phyloP scores from a whole-genome alignment of 495 filamentous ascomycete species.

The Aspergillus incahuasiensis region DNA sequence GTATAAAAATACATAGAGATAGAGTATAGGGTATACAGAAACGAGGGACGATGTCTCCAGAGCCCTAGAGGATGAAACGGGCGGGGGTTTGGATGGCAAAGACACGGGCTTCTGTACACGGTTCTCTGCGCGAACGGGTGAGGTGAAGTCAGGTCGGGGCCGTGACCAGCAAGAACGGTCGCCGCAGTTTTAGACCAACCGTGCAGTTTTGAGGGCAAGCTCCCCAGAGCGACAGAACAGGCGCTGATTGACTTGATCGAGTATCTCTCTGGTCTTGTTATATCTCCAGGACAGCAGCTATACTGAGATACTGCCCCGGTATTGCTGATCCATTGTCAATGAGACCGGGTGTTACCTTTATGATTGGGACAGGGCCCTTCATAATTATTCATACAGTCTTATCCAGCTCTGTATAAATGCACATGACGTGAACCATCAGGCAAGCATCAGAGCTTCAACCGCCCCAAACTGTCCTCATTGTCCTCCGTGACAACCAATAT shows the following conservation, averaged over 20 bases:
- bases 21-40: constrained; percentile 16
- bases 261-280: neutral
- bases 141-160: constrained; percentile 31
- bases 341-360: constrained; percentile 7
- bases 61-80: constrained; percentile 34
- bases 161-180: constrained; percentile 26
- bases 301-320: neutral
- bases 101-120: constrained; percentile 34
- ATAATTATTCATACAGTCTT: constrained; percentile 4
- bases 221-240: neutral
- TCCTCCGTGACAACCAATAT: constrained; percentile 4
- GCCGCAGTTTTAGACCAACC: constrained; percentile 34
- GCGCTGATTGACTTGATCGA: neutral
- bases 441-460: neutral
- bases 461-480: constrained; percentile 1
- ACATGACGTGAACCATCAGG: constrained; percentile 12
- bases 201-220: constrained; percentile 23
- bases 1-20: constrained; percentile 37
- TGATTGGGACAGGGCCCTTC: neutral
- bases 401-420: constrained; percentile 5
- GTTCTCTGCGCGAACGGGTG: constrained; percentile 40
- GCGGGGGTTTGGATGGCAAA: constrained; percentile 38
- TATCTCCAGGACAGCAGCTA: neutral
- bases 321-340: constrained; percentile 2
- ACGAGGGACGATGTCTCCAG: constrained; percentile 26